Base-by-base conservation (phyloP, 164 flowering plant species). In the Houttuynia cordata region DNA sequence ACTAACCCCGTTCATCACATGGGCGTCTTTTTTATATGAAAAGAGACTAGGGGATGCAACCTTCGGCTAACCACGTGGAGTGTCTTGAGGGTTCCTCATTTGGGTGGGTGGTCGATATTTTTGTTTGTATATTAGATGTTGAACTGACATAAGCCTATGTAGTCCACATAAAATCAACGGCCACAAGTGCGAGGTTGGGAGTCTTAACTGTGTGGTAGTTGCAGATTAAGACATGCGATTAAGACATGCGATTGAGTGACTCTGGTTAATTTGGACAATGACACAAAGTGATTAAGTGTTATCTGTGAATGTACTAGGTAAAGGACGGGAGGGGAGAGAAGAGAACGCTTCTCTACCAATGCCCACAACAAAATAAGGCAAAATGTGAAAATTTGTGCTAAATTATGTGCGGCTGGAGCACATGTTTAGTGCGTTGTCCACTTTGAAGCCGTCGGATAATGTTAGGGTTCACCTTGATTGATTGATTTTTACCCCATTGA, bases 61-160 rank as follows among this genome's bases (percentile, higher is more conserved):
- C 64, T 51, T 54, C 64, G 49, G 13, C 49, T 8, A 45, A 45
- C 49, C 14, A 45, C 49, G 49, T 45, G 49, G 49, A 45, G 49
- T 45, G 49, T 45, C 49, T 8, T 8, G 49, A 8, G 15, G 49
- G 49, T 9, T 13, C 49, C 49, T 10, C 14, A 45, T 45, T 17
- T 17, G 7, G 49, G 49, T 45, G 49, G 49, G 49, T 45, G 49
- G 17, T 45, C 49, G 2, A 7, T 45, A 14, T 45, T 4, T 45
- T 14, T 45, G 8, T 45, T 12, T 45, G 0, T 12, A 10, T 8
- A 17, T 45, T 45, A 7, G 12, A 45, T 45, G 49, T 45, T 45
- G 17, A 45, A 17, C 12, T 45, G 49, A 45, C 49, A 45, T 12
- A 7, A 12, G 49, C 14, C 14, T 6, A 45, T 45, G 17, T 17